These are phyloP conservation scores for Zizania latifolia DNA, from an alignment of 176 grass and related monocot species.

Conservation along the genomic window DNA sequence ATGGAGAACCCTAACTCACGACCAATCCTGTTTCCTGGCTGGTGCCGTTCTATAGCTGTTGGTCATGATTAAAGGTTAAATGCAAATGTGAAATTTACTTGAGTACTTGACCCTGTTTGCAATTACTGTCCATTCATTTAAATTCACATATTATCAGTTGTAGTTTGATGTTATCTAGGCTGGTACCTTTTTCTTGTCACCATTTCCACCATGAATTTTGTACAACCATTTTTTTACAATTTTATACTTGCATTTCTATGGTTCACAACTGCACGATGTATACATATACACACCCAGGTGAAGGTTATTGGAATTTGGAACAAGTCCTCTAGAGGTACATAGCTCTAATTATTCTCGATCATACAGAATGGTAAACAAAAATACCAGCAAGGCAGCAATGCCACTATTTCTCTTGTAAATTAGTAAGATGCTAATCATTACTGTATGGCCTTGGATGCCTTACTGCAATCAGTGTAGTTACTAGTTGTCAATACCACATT, in stretches of 20 bases:
- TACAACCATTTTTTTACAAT: neutral
- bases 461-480: neutral
- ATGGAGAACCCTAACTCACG: neutral
- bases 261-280: neutral
- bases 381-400: neutral
- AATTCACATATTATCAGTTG: neutral
- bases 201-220: too few species aligned
- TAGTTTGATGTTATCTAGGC: neutral
- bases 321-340: neutral
- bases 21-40: neutral
- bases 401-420: neutral
- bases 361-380: neutral
- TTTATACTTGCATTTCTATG: slow-evolving; percentile 4
- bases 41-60: neutral
- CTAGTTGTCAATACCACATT: neutral
- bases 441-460: neutral
- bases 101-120: neutral
- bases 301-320: neutral
- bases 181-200: neutral
- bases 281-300: neutral
- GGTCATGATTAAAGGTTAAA: neutral
- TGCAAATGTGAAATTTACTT: neutral
- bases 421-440: neutral
- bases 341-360: neutral
- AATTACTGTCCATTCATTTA: neutral